Base-by-base conservation (phyloP, 1,284 basidiomycete genomes). In the Prillingera fragicola region DNA sequence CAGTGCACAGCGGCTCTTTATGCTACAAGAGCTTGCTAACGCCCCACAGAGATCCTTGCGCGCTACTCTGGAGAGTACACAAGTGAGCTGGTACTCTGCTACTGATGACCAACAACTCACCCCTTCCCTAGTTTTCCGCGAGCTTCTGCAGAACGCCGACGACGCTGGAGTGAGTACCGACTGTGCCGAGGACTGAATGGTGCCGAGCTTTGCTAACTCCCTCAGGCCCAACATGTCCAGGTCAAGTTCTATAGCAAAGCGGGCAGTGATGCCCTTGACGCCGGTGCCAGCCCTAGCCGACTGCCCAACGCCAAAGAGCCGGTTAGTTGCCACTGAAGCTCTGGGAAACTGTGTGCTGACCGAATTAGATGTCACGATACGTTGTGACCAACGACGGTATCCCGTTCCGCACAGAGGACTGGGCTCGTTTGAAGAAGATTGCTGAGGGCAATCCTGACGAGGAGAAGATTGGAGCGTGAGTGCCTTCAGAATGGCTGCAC, bases 1-100 rank as follows among this genome's bases (percentile, higher is more conserved):
- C 46, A 60, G 59, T 36, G 14, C 13, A 25, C 22, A 15, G n/a
- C n/a, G n/a, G n/a, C n/a, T n/a, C 26, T 0, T 13, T 2, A 1
- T 13, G 4, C 10, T 14, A 37, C 6, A 3, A 5, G 4, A 15
- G n/a, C 12, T 12, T 31, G 28, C 33, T 41, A 36, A 45, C 26
- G 13, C 4, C 13, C 33, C 13, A 12, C 59, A 70, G 69, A 75
- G 56, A 88, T 94, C 29, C 80, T 96, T 18, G 88, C 92, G 15
- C 78, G 94, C 33, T 98, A 97, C 67, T 88, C 87, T 18, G 92
- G 88, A 42, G 91, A 96, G 72, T 87, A 89, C 57, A 92, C 89
- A 5, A 80, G 81, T 79, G 52, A 49, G 73, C 52, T 10, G 26
- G 19, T 7, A 7, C 26, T 12, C 24, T n/a, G n/a, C 4, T 15